These are phyloP conservation scores for Solanum virginianum DNA, from an alignment of 257 asterid species.

Conservation along the genomic window DNA sequence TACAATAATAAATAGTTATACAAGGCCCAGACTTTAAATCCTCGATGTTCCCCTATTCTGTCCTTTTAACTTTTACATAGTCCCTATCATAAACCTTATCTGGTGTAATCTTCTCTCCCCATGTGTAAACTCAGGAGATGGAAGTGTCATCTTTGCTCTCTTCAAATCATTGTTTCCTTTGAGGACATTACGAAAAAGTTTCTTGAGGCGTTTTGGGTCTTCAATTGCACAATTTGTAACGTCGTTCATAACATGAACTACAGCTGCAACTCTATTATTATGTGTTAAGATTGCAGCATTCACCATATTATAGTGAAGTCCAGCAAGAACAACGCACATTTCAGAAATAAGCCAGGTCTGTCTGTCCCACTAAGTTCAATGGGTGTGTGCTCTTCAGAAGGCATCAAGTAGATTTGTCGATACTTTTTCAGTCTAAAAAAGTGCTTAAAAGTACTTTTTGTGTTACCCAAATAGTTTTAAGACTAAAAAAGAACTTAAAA, in stretches of 20 bases:
- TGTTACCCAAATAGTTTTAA: conserved; percentile 29
- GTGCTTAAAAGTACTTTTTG: too few species aligned
- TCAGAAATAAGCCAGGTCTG: conserved; percentile 75
- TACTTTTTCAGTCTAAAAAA: too few species aligned
- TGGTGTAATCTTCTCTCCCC: conserved; percentile 80
- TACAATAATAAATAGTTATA: conserved; percentile 45
- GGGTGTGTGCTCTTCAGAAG: conserved; percentile 57
- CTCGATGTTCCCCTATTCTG: conserved; percentile 11
- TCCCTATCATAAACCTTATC: conserved; percentile 78
- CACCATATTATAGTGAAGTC: conserved; percentile 57
- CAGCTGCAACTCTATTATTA: conserved; percentile 75
- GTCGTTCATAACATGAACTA: conserved; percentile 48
- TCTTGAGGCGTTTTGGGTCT: conserved; percentile 51
- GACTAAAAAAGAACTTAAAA: too few species aligned
- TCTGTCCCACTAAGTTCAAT: conserved; percentile 70
- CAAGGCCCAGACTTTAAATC: conserved; percentile 37
- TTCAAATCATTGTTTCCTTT: conserved; percentile 44
- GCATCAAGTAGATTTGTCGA: conserved; percentile 12
- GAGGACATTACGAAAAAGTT: conserved; percentile 44
- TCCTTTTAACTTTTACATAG: conserved; percentile 31
- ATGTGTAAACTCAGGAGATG: conserved; percentile 60
- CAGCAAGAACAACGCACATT: conserved; percentile 67
- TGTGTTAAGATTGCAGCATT: conserved; percentile 81
- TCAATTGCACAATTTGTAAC: conserved; percentile 43
- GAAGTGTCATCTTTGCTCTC: conserved; percentile 48